Base-by-base conservation (phyloP, 352 stramenopile genomes). In the Globisporangium irregulare region DNA sequence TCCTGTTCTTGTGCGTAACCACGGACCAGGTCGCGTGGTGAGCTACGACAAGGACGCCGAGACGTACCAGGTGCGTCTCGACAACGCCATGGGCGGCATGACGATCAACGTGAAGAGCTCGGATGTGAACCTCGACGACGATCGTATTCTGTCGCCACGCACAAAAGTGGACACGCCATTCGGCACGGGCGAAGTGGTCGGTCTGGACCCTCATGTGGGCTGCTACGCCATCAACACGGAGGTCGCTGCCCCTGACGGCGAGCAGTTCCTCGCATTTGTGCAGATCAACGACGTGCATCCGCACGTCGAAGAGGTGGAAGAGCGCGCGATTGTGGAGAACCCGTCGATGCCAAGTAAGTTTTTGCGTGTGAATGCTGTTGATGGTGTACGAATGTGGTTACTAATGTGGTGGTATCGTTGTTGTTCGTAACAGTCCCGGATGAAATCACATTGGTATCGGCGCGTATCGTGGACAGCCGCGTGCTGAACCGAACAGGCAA, bases 171-270 rank as follows among this genome's bases (percentile, higher is more conserved):
- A 94, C 71, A 95, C 88, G 10, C 88, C 88, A 34, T 95, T 95
- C 62, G 88, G 88, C 36, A 83, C 82, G 22, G 88, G 88, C 36
- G 88, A 95, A 64, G 77, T 95, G 18, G 84, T 95, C 5, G 88
- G 88, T 18, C 74, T 95, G 27, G 88, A 95, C 69, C 88, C 88
- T 25, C 88, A 95, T 65, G 82, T 94, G n/a, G 88, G 88, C 61
- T 95, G 88, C 76, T 95, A 95, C 77, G 88, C 88, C 24, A 86
- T 95, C 63, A 92, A 93, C 70, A 94, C 86, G 57, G 84, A 95
- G 72, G 69, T 95, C 54, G 82, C 86, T 57, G 84, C 82, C 0
- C 72, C 86, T 27, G 81, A 95, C 15, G 82, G 84, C 67, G 84
- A 94, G 69, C 82, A 93, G 69, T 90, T 92, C 70, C 67, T 94